These are phyloP conservation scores for Neospora caninum DNA, from an alignment of 169 alveolate genomes.

Conservation along the genomic window DNA sequence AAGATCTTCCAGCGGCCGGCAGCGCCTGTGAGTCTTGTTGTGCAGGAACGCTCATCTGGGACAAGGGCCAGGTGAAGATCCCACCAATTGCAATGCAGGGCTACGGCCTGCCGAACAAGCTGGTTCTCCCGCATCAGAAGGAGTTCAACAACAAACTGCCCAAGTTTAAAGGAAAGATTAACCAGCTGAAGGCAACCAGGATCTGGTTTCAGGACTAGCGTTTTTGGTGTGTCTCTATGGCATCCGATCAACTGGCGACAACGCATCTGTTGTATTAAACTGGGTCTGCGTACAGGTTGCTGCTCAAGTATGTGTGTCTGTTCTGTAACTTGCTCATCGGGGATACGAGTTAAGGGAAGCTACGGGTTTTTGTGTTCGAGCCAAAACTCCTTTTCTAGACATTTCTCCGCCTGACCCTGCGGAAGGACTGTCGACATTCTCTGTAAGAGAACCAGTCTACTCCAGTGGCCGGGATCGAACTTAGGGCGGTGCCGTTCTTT, in stretches of 20 bases:
- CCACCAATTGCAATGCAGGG: slow-evolving; percentile 52
- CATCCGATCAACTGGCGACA: neutral
- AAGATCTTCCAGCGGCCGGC: neutral
- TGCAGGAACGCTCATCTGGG: slow-evolving; percentile 83
- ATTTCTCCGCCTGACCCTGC: no score
- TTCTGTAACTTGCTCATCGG: no score
- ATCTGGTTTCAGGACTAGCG: slow-evolving; percentile 43
- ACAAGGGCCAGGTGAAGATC: slow-evolving; percentile 81
- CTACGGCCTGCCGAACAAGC: slow-evolving; percentile 38
- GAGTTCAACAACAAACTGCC: neutral
- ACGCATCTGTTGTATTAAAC: no score
- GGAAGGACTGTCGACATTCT: no score
- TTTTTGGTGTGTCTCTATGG: neutral
- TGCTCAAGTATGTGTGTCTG: no score
- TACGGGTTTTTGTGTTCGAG: no score
- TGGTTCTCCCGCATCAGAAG: slow-evolving; percentile 37
- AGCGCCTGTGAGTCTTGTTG: neutral
- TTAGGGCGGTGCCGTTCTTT: no score
- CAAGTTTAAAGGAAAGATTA: neutral
- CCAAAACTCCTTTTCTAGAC: no score
- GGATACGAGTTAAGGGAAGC: no score
- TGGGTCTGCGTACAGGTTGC: no score
- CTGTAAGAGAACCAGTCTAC: no score
- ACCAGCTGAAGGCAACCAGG: slow-evolving; percentile 13
- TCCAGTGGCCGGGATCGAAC: no score